phyloP scores from a whole-genome alignment of 176 grass and related monocot genomes.

The Cenchrus fungigraminus region DNA sequence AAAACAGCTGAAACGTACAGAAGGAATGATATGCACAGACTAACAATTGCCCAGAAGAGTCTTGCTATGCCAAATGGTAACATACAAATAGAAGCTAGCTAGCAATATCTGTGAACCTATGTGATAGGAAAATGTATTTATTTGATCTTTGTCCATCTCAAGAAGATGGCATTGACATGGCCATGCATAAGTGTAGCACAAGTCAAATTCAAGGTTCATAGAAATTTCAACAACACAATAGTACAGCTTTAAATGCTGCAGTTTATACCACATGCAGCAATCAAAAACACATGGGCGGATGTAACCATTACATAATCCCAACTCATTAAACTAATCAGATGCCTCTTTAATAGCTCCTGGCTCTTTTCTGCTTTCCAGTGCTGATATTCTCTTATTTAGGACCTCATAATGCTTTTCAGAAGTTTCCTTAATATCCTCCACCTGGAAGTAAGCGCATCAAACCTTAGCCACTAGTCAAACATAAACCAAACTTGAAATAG shows the following conservation, averaged over 20 bases:
- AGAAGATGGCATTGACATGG: constrained; percentile 30
- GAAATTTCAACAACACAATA: constrained; percentile 37
- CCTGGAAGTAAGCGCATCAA: constrained; percentile 57
- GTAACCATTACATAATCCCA: constrained; percentile 30
- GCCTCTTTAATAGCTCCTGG: constrained; percentile 44
- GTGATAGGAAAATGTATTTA: constrained; percentile 41
- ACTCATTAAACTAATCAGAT: constrained; percentile 47
- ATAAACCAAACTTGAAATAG: constrained; percentile 1
- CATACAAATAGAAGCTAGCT: not conserved
- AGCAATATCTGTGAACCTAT: not conserved
- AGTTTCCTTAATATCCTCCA: constrained; percentile 58
- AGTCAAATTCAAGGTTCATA: constrained; percentile 32
- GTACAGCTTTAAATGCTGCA: constrained; percentile 43
- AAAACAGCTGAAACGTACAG: not conserved
- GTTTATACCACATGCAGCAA: constrained; percentile 39
- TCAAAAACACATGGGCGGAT: constrained; percentile 27
- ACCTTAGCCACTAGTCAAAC: constrained; percentile 30
- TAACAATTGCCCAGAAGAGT: not conserved
- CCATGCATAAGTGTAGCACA: constrained; percentile 1
- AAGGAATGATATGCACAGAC: not conserved
- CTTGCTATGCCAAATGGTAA: constrained; percentile 1
- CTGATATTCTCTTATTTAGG: constrained; percentile 53
- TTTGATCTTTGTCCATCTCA: constrained; percentile 49
- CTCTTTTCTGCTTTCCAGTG: constrained; percentile 61
- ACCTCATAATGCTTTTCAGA: constrained; percentile 55